Base-by-base conservation (phyloP, 371 early-diverging fungal species). In the Apophysomyces sp. region DNA sequence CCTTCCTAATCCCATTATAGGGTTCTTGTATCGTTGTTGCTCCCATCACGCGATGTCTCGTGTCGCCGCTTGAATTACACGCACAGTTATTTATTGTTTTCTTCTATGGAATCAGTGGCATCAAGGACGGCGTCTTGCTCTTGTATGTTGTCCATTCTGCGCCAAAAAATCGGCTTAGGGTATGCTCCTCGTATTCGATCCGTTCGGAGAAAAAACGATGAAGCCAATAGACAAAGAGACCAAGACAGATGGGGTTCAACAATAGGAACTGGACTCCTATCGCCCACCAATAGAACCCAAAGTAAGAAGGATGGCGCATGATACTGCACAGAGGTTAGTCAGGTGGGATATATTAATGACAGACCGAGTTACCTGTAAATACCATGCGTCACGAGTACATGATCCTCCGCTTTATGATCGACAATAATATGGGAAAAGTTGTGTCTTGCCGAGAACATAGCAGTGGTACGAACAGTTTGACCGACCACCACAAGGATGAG, bases 291-390 rank as follows among this genome's bases (percentile, higher is more conserved):
- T 87, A 93, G 67, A 94, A 95, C 29, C 91, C 94, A 66, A 93
- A 89, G 65, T 95, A 95, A 32, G 94, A 86, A n/a, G 96, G 96
- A 69, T 95, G 96, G 16, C 96, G 88, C 74, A 92, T 81, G 16
- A 85, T 54, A 39, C 84, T 87, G 57, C 8, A 21, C 28, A 18
- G 34, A 15, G 11, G 32, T 53, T 18, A 26, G 7, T 9, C 4
- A 26, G 21, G 6, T 52, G 18, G 24, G 4, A 4, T 15, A 16
- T 49, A 51, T 54, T n/a, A n/a, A n/a, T n/a, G n/a, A n/a, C n/a
- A n/a, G n/a, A n/a, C n/a, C n/a, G n/a, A n/a, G n/a, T n/a, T 82
- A 89, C 87, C 78, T 78, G 76, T 94, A 94, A 37, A 94, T 82
- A 18, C 95, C 94, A 30, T 78, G 81, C 0, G 86, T 89, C 8